Evolutionary conservation across 495 filamentous ascomycete species (phyloP).

Genomic region (Penicillium flavigenum): DNA sequence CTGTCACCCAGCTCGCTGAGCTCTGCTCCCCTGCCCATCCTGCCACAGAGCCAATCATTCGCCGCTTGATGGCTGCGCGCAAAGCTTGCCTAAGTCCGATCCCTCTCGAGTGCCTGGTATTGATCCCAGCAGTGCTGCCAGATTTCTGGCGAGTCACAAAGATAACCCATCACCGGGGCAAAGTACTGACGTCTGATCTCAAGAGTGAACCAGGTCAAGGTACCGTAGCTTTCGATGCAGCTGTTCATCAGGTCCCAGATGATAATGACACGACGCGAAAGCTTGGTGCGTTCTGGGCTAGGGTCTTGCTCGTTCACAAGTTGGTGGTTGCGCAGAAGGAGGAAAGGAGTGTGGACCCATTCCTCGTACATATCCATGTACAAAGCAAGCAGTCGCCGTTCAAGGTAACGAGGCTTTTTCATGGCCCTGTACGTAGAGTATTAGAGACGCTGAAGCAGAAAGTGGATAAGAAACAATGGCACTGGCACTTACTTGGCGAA

Average conservation of each 20-base stretch:
- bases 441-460: neutral
- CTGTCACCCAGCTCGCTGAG: too few relatives aligned
- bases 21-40: too few relatives aligned
- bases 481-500: conserved; percentile 23
- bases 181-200: conserved; percentile 21
- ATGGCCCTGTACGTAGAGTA: conserved; percentile 19
- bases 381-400: conserved; percentile 24
- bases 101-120: neutral
- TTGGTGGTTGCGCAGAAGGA: conserved; percentile 19
- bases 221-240: conserved; percentile 23
- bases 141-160: conserved; percentile 13
- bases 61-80: too few relatives aligned
- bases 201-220: conserved; percentile 8
- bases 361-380: conserved; percentile 31
- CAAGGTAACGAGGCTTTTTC: conserved; percentile 22
- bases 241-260: conserved; percentile 25
- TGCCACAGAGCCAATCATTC: too few relatives aligned
- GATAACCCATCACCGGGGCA: conserved; percentile 16
- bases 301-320: neutral
- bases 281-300: neutral
- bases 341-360: conserved; percentile 32
- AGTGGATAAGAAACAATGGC: neutral
- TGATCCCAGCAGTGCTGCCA: conserved; percentile 19
- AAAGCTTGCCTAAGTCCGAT: neutral
- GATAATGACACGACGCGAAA: conserved; percentile 19